Base-by-base conservation (phyloP, 768 basidiomycete species). In the Hygrophorus russula region DNA sequence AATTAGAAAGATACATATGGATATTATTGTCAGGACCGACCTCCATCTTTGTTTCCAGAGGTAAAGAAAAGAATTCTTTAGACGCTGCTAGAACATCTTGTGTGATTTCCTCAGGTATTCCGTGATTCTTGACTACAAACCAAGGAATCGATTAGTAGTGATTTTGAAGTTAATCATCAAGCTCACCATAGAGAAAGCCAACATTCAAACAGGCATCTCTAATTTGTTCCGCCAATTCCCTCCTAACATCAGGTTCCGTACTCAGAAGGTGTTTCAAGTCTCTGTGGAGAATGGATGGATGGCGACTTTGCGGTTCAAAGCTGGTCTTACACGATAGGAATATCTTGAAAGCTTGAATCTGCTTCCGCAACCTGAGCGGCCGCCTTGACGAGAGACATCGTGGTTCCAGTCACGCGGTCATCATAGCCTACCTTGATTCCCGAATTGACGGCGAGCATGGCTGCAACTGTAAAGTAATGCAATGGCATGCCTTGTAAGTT, bases 101-200 rank as follows among this genome's bases (percentile, higher is more conserved):
- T 35, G 83, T 72, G 5, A 67, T 54, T 0, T 59, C 53, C 31
- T 78, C 69, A 2, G 78, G 61, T 24, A 93, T 82, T 1, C 77
- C 77, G 51, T 93, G 90, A 49, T 88, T 87, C 54, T 65, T 72
- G 13, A 87, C 83, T 90, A 56, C 24, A 14, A 31, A 32, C 1
- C 38, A 24, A 9, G n/a, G 17, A 28, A 35, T 9, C 20, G 19
- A 7, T 24, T 7, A 24, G 24, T 7, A 8, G 12, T 13, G 36
- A 30, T 0, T 14, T 33, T 24, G 10, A 7, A 15, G 8, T 31
- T 7, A 33, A 27, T 12, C 6, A 19, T 18, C 28, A 5, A 1
- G 37, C 64, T 15, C 49, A 83, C 82, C 74, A 53, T 91, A 92
- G 58, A 92, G 85, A 57, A 93, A 91, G 1, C 89, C 89, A 5